Base-by-base conservation (phyloP, 371 early-diverging fungal genomes). In the Mortierella sp. region DNA sequence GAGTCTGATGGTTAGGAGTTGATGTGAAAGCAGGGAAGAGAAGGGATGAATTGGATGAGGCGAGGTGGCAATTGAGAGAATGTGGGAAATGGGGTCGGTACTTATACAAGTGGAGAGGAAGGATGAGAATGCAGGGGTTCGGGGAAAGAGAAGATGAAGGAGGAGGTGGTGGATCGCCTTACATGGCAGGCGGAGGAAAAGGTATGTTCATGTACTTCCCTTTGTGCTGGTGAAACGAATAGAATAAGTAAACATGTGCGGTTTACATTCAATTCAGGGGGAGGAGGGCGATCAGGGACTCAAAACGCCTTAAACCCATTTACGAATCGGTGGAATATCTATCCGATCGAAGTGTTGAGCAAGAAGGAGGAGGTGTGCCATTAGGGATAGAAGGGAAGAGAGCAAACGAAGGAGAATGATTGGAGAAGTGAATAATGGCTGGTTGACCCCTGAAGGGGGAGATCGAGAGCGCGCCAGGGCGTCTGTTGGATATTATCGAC, bases 391-490 rank as follows among this genome's bases (percentile, higher is more conserved):
- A 34, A 11, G 3, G 3, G 5, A 26, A 10, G 26, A 16, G 26
- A 34, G 37, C 37, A 19, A 34, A 19, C 34, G 37, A 2, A 54
- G n/a, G 34, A 1, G 19, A 61, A 34, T 67, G 67, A 67, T 67
- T 67, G 67, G 67, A 34, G 61, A 16, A 31, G 37, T 9, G 24
- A 24, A 67, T 8, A 24, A 37, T 3, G 34, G 37, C 37, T 37
- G 21, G 13, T 40, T 67, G 67, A 40, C 67, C 40, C 67, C 40
- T 40, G 67, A 67, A 24, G 40, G 21, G 24, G 40, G 40, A 37
- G 67, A 67, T 67, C 67, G 67, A 67, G 67, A 37, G 67, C 34
- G 43, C 37, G 67, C 67, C 21, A 34, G 67, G n/a, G 67, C 10
- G 24, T 37, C 21, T 67, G 67, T 37, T 67, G 67, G 67, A 5